These are phyloP conservation scores for Mytilinidion resinicola DNA, from an alignment of 495 filamentous ascomycete genomes.

Conservation along the genomic window DNA sequence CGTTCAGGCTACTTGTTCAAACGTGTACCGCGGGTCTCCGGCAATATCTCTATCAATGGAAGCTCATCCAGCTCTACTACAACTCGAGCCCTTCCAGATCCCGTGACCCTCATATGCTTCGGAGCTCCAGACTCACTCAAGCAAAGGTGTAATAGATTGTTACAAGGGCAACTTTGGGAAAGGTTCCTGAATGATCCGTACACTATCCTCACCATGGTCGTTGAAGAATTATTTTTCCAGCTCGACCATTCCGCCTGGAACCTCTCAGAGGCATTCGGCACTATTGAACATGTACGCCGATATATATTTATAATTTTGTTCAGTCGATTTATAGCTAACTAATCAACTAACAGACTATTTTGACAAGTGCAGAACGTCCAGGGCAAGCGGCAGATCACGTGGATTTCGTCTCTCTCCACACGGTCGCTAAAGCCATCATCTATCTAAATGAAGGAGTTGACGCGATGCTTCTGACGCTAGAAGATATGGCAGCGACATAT, in stretches of 20 bases:
- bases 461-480: slow-evolving; percentile 11
- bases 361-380: background rate
- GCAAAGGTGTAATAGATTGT: slow-evolving; percentile 7
- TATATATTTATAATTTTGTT: too few species aligned
- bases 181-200: slow-evolving; percentile 10
- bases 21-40: background rate
- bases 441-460: slow-evolving; percentile 8
- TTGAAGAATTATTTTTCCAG: slow-evolving; percentile 19
- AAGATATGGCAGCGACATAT: background rate
- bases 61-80: too few species aligned
- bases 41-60: too few species aligned
- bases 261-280: slow-evolving; percentile 3
- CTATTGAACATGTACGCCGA: slow-evolving; percentile 1
- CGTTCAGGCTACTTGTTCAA: slow-evolving; percentile 13
- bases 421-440: slow-evolving; percentile 18
- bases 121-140: slow-evolving; percentile 10
- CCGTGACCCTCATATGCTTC: slow-evolving; percentile 13
- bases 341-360: background rate
- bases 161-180: slow-evolving; percentile 1
- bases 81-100: too few species aligned
- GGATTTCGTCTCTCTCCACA: slow-evolving; percentile 19
- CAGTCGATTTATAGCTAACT: too few species aligned
- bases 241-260: slow-evolving; percentile 6
- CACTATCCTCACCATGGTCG: slow-evolving; percentile 8
- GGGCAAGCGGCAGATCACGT: slow-evolving; percentile 5